Conservation (phyloP, 169 alveolate genomes). For the Eimeria brunetti region DNA sequence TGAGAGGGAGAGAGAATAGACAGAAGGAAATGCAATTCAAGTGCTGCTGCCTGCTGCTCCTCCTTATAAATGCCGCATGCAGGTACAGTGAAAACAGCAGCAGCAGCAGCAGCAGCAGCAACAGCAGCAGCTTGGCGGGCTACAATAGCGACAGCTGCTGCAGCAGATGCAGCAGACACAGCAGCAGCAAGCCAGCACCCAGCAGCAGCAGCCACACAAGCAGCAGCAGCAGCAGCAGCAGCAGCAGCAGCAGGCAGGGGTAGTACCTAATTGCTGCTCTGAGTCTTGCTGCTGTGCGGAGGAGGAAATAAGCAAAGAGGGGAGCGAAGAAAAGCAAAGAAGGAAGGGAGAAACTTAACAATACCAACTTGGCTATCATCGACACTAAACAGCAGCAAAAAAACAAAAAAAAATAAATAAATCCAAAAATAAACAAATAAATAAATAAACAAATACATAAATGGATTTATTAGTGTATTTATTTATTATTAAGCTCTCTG, state of each 20-base stretch:
- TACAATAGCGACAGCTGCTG: too few species aligned
- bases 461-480: too few species aligned
- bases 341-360: constrained; percentile 15
- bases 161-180: too few species aligned
- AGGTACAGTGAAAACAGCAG: neutral
- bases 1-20: too few species aligned
- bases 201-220: too few species aligned
- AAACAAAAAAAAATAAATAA: neutral
- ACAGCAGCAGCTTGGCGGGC: too few species aligned
- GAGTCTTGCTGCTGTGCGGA: constrained; percentile 12
- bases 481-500: too few species aligned
- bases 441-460: neutral
- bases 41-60: too few species aligned
- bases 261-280: constrained; percentile 42
- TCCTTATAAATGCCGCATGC: too few species aligned
- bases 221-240: neutral
- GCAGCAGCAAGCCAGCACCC: neutral
- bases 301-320: neutral
- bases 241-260: neutral
- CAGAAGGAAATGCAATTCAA: too few species aligned
- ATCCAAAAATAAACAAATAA: neutral
- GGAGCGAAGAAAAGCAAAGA: constrained; percentile 20
- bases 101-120: neutral
- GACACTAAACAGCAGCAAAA: constrained; percentile 16
- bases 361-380: constrained; percentile 15